phyloP scores from a whole-genome alignment of 2,329 filamentous ascomycete species.

The Diaporthe australafricana region DNA sequence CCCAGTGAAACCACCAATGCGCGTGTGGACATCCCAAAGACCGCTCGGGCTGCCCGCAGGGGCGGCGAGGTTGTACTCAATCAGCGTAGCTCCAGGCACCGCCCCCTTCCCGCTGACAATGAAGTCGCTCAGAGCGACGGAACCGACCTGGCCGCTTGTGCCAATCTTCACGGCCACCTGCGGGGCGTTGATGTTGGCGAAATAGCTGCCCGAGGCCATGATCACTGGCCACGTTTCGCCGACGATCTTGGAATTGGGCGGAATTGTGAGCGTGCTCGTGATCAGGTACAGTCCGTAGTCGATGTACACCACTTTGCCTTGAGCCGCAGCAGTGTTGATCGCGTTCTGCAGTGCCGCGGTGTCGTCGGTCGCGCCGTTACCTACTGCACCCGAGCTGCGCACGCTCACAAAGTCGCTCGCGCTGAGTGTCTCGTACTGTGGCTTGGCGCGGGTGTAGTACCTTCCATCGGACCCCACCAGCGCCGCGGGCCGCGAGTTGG shows the following conservation, averaged over 20 bases:
- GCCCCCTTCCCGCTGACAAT: conserved; percentile 76
- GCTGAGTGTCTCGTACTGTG: conserved; percentile 72
- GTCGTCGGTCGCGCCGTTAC: conserved; percentile 69
- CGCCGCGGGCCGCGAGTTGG: conserved; percentile 60
- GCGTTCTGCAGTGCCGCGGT: conserved; percentile 68
- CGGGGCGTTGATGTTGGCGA: conserved; percentile 69
- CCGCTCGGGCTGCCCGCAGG: conserved; percentile 54
- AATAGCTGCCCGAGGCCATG: conserved; percentile 66
- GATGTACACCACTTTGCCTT: conserved; percentile 65
- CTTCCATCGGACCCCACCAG: conserved; percentile 60
- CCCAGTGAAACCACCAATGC: conserved; percentile 77
- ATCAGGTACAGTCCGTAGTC: conserved; percentile 68
- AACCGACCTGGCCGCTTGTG: conserved; percentile 69
- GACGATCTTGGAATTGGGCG: conserved; percentile 61
- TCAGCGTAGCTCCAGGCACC: conserved; percentile 74
- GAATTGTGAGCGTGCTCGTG: conserved; percentile 59
- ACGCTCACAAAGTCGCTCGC: conserved; percentile 68
- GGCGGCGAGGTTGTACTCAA: conserved; percentile 77
- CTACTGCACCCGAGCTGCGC: conserved; percentile 49
- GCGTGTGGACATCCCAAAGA: conserved; percentile 81
- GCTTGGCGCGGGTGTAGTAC: conserved; percentile 76
- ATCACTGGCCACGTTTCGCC: conserved; percentile 67
- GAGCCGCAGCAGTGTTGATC: conserved; percentile 61
- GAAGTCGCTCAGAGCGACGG: conserved; percentile 77
- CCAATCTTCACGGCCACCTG: conserved; percentile 73